Evolutionary conservation across 2,329 filamentous ascomycete genomes (phyloP), one percentile per base, ranked within the genome.

Genomic region (Colletotrichum shisoi): DNA sequence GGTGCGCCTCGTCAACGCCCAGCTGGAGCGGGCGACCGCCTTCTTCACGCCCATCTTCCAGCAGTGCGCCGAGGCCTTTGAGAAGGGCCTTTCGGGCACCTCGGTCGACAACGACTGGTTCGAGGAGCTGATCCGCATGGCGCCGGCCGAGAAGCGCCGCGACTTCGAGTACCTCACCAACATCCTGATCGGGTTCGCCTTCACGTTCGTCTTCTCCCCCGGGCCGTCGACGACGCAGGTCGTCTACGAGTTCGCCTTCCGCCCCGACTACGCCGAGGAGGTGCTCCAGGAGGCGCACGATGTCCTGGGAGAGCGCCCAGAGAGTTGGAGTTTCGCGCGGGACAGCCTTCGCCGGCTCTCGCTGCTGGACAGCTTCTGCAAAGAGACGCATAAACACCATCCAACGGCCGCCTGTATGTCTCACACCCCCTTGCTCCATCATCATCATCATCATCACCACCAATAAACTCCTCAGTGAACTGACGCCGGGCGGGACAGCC

Each of bases 221-320:
- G 60, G 60, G 1, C 64, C 54, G 1, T 64, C 64, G 27, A 67
- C 64, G 4, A 67, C 60, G n/a, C 64, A 67, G 15, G 27, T 67
- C 52, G 64, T 67, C 13, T 67, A 67, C 24, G 64, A 67, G 53
- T 67, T 67, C 19, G 64, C 61, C 6, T 67, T 67, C 42, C 64
- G 60, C 6, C 64, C 60, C n/a, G 60, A 63, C 19, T 67, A 63
- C 15, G 15, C 39, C 12, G 42, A 49, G 4, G 40, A 42, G 11
- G 60, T 67, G 6, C 60, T 63, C 12, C 7, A 58, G 19, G 60
- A 67, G 48, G 64, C 64, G 12, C 19, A 31, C 11, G 34, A 54
- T 7, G 60, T 63, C n/a, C 13, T 67, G 21, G 64, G 64, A 19
- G 13, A 49, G 3, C 39, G 37, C 3, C 39, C 15, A 3, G 19